These are phyloP conservation scores for Lentinula boryana DNA, from an alignment of 768 basidiomycete genomes.

Conservation along the genomic window DNA sequence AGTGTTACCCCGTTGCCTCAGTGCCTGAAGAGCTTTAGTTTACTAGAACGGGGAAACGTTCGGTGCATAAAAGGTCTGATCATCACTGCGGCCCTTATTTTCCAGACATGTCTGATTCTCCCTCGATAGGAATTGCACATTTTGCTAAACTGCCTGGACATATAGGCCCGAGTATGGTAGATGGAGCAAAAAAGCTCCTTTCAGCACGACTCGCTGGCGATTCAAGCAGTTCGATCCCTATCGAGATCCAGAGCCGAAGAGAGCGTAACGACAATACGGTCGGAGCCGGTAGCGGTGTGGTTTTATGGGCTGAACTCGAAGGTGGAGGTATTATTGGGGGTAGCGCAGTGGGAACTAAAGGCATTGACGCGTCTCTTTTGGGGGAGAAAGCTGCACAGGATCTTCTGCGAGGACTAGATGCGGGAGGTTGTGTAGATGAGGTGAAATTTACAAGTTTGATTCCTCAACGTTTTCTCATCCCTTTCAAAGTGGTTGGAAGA, in stretches of 20 bases:
- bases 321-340: constrained; percentile 65
- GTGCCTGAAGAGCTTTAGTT: constrained; percentile 31
- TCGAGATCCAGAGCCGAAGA: constrained; percentile 33
- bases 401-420: constrained; percentile 47
- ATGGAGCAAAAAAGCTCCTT: constrained; percentile 44
- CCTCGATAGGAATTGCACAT: constrained; percentile 35
- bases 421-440: constrained; percentile 76
- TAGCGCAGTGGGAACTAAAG: constrained; percentile 56
- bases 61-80: constrained; percentile 36
- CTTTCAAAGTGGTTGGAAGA: constrained; percentile 44
- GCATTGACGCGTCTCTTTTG: constrained; percentile 35
- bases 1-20: constrained; percentile 35
- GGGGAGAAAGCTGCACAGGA: constrained; percentile 60
- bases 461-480: background rate
- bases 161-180: constrained; percentile 51
- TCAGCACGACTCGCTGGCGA: constrained; percentile 26
- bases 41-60: constrained; percentile 55
- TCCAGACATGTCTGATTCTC: background rate
- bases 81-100: too few relatives aligned
- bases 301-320: constrained; percentile 71
- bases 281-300: constrained; percentile 68
- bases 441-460: constrained; percentile 19
- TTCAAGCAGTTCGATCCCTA: constrained; percentile 16
- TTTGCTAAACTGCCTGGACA: constrained; percentile 56
- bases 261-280: constrained; percentile 38